Percentiles rank a stretch among this genome's conserved stretches.
phyloP scores from a whole-genome alignment of 106 monocot genomes.

The Dendrobium chrysotoxum region DNA sequence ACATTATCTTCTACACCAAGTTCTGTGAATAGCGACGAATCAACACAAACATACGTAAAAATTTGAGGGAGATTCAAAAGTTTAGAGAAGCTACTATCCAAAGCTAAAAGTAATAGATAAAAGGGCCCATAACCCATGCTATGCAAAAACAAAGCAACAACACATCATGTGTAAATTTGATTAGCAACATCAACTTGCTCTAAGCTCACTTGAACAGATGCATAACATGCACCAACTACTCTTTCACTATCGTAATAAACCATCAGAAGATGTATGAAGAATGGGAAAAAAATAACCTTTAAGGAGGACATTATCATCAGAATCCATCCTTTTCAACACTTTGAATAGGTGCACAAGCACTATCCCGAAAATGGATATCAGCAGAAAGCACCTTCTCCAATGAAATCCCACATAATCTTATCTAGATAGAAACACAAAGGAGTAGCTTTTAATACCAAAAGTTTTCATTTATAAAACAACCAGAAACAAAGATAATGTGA shows the following conservation, averaged over 20 bases:
- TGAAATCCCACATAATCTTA: background rate
- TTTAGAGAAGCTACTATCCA: background rate
- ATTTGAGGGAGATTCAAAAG: background rate
- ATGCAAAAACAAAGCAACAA: constrained; percentile 5
- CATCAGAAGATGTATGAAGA: background rate
- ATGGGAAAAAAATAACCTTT: background rate
- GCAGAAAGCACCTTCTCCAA: background rate
- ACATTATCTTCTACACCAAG: background rate
- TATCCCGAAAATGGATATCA: background rate
- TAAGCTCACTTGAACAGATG: background rate
- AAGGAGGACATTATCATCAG: constrained; percentile 2
- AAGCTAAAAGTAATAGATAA: background rate
- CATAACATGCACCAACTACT: background rate
- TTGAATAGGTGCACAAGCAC: constrained; percentile 10
- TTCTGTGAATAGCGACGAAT: background rate
- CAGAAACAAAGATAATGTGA: background rate
- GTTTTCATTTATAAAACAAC: background rate
- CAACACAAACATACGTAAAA: background rate
- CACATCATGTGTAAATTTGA: background rate
- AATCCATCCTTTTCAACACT: constrained; percentile 1
- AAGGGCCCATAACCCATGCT: background rate
- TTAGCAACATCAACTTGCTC: background rate
- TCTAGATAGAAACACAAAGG: background rate
- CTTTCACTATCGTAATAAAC: background rate
- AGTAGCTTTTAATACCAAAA: background rate